Percentiles rank a stretch among this genome's conserved stretches.
Conservation (phyloP, 495 filamentous ascomycete genomes). For the Penicillium parvum region DNA sequence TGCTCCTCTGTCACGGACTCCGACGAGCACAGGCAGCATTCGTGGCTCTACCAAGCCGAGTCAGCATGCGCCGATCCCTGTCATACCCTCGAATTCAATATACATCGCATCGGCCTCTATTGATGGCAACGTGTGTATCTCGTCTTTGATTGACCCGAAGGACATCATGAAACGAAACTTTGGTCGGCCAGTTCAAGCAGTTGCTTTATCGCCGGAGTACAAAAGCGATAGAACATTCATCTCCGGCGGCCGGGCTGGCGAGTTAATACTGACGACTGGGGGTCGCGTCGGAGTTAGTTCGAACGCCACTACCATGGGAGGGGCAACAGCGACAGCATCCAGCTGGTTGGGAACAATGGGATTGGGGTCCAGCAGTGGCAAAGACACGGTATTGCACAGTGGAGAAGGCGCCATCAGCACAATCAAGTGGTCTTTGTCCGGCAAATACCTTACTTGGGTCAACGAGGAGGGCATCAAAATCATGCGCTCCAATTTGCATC, state of each 20-base stretch:
- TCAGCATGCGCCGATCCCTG: conserved; percentile 45
- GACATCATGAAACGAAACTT: conserved; percentile 92
- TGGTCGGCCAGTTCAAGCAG: conserved; percentile 82
- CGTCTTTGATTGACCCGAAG: conserved; percentile 69
- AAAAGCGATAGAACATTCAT: conserved; percentile 81
- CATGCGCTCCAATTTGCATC: conserved; percentile 83
- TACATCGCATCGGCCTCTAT: conserved; percentile 91
- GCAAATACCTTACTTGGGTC: conserved; percentile 87
- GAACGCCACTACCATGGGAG: conserved; percentile 73
- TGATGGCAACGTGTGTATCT: conserved; percentile 89
- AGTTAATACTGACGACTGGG: conserved; percentile 81
- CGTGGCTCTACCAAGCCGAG: conserved; percentile 46
- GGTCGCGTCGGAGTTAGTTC: conserved; percentile 72
- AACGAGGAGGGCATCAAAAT: conserved; percentile 97
- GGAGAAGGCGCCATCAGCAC: conserved; percentile 88
- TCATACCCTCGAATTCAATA: conserved; percentile 77
- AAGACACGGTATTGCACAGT: conserved; percentile 83
- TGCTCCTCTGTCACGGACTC: conserved; percentile 37
- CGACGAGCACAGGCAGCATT: conserved; percentile 45
- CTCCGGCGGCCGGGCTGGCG: conserved; percentile 85
- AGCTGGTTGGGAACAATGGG: conserved; percentile 89
- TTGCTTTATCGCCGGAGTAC: conserved; percentile 89
- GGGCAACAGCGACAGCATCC: conserved; percentile 74
- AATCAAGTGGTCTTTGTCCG: conserved; percentile 88
- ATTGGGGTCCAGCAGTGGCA: conserved; percentile 69